Evolutionary conservation across 176 grass and related monocot genomes (phyloP), one percentile per base, ranked within the genome.

Genomic region (Thinopyrum elongatum): DNA sequence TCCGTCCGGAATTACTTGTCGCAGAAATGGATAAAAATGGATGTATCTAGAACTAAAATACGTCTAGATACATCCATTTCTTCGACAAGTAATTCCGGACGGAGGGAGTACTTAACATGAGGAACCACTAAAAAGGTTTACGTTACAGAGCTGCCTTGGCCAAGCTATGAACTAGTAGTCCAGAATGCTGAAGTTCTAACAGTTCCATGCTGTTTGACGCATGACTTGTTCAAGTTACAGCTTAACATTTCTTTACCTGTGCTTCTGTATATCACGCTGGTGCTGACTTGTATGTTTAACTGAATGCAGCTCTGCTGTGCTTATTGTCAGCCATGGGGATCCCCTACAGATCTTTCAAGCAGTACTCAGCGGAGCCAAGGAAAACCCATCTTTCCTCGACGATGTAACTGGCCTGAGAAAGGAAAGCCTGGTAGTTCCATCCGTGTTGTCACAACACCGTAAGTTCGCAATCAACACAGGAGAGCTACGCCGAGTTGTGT

Each of bases 321-420:
- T 98, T 51, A 84, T 95, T 64, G 93, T 98, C 38, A 95, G 93
- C 65, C 95, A 95, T 82, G 95, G 95, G 57, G 95, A 98, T 58
- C 91, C 95, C 44, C 84, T 98, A 4, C 95, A 98, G 81, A 95
- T 98, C 22, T 85, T 98, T 87, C 93, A 98, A 87, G 83, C 95
- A 42, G 79, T 98, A 41, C 85, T 98, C 14, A 36, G 62, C 47
- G 82, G 51, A 80, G 26, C 78, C 17, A 98, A 87, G 80, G 89
- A 95, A 78, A 75, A 78, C 22, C 6, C 77, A 34, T 88, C 87
- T 69, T 93, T 90, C 23, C 60, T 88, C 1, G 39, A 69, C 0
- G 73, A 80, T 8, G 33, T 73, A 53, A 64, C 84, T 33, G 62
- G 84, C 22, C 70, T 61, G 29, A 93, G 46, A 95, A 77, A 63